A percentile compares a stretch with the other conserved stretches of the same genome.
Evolutionary conservation across 2,329 filamentous ascomycete genomes (phyloP).

Genomic region (Xylaria sp.): DNA sequence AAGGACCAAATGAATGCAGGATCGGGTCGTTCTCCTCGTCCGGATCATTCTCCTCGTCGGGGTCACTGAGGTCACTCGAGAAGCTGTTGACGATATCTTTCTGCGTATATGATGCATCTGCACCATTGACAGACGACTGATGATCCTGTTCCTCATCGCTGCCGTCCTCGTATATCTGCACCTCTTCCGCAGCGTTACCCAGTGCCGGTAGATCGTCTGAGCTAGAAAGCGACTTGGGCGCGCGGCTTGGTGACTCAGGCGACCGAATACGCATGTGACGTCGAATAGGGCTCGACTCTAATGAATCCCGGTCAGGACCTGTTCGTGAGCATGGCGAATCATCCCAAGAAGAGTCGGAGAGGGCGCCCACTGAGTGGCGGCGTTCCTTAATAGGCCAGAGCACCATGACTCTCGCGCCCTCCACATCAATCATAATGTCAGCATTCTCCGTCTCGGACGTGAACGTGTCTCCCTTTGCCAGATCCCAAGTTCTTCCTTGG

Average conservation of each 20-base stretch:
- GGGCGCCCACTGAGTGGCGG: conserved; percentile 43
- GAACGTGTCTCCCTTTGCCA: conserved; percentile 84
- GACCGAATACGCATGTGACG: conserved; percentile 57
- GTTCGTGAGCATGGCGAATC: conserved; percentile 46
- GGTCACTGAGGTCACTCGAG: conserved; percentile 53
- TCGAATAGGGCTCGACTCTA: conserved; percentile 59
- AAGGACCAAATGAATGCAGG: conserved; percentile 86
- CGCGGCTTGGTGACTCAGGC: conserved; percentile 63
- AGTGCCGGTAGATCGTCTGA: conserved; percentile 42
- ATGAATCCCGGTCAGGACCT: conserved; percentile 34
- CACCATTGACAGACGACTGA: conserved; percentile 30
- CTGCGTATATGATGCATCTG: conserved; percentile 41
- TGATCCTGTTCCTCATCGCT: conserved; percentile 50
- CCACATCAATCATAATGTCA: conserved; percentile 93
- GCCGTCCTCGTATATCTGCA: conserved; percentile 71
- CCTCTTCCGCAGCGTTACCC: conserved; percentile 38
- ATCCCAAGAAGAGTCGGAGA: conserved; percentile 69
- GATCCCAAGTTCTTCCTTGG: conserved; percentile 77
- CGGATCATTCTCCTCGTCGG: conserved; percentile 68
- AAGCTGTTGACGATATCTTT: conserved; percentile 50
- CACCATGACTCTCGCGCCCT: conserved; percentile 83
- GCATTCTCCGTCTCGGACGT: conserved; percentile 80
- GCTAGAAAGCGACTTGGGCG: conserved; percentile 36
- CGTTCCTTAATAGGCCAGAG: conserved; percentile 68
- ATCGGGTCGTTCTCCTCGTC: conserved; percentile 95